Conservation (phyloP, 208 protist genomes). For the Wallacemonas collosoma region DNA sequence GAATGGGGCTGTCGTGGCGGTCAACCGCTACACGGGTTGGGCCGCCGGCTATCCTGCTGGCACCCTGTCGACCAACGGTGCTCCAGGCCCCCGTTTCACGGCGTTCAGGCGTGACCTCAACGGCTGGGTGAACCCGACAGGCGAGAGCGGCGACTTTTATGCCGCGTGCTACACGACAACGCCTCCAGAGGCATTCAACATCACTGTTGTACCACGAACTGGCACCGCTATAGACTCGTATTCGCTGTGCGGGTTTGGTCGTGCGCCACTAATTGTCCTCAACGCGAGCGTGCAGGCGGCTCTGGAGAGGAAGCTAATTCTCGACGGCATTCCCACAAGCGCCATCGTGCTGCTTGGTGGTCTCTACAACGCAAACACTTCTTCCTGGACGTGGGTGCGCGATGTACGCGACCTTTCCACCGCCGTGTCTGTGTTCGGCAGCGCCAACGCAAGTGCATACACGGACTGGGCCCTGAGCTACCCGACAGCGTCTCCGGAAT, state of each 20-base stretch:
- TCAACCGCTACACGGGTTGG: constrained; percentile 3
- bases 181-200: not conserved
- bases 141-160: constrained; percentile 5
- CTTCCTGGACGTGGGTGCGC: constrained; percentile 7
- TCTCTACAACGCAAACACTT: not conserved
- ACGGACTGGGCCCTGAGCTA: constrained; percentile 5
- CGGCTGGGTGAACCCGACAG: constrained; percentile 10
- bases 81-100: not conserved
- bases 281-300: constrained; percentile 10
- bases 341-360: constrained; percentile 11
- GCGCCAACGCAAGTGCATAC: constrained; percentile 4
- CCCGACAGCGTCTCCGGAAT: not conserved
- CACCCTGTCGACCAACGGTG: not conserved
- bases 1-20: not conserved
- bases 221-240: not conserved
- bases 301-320: constrained; percentile 9
- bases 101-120: not conserved
- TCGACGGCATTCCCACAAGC: not conserved
- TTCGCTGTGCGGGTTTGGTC: not conserved
- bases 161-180: constrained; percentile 4
- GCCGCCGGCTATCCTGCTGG: not conserved
- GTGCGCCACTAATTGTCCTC: constrained; percentile 1
- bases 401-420: constrained; percentile 9
- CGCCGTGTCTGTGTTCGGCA: not conserved
- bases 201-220: not conserved